Evolutionary conservation across 306 rosid species (phyloP).

Genomic region (Phaseolus lunatus): DNA sequence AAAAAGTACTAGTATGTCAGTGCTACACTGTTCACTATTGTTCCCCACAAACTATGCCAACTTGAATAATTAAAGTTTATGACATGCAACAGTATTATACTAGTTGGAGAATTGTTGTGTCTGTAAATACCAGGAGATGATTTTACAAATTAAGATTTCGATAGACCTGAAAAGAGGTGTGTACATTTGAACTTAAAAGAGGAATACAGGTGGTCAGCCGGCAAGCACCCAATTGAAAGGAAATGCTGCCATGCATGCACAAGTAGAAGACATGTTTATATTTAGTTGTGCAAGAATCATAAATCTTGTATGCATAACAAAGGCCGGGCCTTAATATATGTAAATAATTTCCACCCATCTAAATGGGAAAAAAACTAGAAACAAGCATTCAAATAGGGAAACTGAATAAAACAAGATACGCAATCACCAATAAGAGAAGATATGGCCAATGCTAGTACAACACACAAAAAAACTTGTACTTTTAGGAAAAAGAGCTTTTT

Average conservation of each 20-base stretch:
- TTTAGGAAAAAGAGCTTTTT: constrained; percentile 12
- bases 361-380: constrained; percentile 7
- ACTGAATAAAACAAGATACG: not conserved
- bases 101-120: not conserved
- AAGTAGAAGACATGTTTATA: not conserved
- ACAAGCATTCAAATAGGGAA: constrained; percentile 7
- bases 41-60: constrained; percentile 24
- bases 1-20: constrained; percentile 18
- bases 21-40: not conserved
- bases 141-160: constrained; percentile 5
- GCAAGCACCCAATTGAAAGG: not conserved
- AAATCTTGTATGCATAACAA: not conserved
- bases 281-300: not conserved
- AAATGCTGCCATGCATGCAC: constrained; percentile 1
- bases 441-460: constrained; percentile 4
- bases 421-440: not conserved
- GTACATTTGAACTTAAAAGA: constrained; percentile 7
- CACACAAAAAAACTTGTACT: not conserved
- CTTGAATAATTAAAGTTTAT: constrained; percentile 1
- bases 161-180: not conserved
- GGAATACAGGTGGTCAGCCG: not conserved
- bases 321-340: not conserved
- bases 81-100: not conserved
- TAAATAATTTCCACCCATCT: constrained; percentile 6
- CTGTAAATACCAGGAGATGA: not conserved